These are phyloP conservation scores for Oryza glumipatula DNA, from an alignment of 176 grass and related monocot genomes.

Conservation along the genomic window DNA sequence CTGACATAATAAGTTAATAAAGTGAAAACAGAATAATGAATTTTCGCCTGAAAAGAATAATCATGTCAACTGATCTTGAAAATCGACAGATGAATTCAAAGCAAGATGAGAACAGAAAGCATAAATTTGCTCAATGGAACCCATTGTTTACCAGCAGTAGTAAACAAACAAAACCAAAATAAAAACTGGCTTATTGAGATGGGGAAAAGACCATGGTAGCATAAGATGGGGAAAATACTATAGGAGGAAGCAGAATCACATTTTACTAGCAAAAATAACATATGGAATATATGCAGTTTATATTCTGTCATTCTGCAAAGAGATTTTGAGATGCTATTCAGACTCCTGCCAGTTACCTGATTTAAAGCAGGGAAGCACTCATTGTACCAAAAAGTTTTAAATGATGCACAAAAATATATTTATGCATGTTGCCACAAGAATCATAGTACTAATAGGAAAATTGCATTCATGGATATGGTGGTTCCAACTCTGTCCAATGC, in stretches of 20 bases:
- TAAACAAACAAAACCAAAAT: neutral
- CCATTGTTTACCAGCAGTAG: neutral
- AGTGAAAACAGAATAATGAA: constrained; percentile 10
- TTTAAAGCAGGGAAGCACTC: neutral
- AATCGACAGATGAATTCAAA: neutral
- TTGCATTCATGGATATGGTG: neutral
- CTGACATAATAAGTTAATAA: neutral
- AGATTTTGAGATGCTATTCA: neutral
- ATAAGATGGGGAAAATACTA: neutral
- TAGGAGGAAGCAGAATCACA: neutral
- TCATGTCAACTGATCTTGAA: neutral
- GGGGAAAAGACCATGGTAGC: neutral
- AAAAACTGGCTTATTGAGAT: neutral
- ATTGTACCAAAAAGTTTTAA: neutral
- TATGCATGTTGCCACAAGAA: constrained; percentile 4
- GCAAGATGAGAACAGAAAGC: neutral
- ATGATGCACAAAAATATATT: neutral
- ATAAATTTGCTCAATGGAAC: neutral
- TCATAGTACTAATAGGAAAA: neutral
- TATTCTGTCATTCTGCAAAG: neutral
- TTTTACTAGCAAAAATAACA: neutral
- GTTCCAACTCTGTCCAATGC: neutral
- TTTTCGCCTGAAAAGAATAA: neutral
- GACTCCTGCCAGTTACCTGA: constrained; percentile 4
- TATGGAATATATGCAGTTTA: neutral